A percentile compares a stretch with the other conserved stretches of the same genome.
Evolutionary conservation across 345 rosid species (phyloP).

Genomic region (Eucalyptus sp.): DNA sequence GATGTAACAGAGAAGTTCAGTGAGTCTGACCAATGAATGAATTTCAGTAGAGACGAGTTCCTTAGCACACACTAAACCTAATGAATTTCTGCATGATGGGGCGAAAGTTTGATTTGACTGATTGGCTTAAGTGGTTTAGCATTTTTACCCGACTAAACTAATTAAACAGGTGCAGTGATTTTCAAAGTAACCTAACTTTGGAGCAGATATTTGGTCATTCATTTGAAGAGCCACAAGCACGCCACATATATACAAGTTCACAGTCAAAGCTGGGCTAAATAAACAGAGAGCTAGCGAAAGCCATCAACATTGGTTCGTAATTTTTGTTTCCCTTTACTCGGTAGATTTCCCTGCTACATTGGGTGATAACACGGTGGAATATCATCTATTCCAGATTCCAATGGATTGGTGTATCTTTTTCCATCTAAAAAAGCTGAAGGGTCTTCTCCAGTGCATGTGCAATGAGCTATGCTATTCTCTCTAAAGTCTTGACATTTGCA

Average conservation of each 20-base stretch:
- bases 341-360: background rate
- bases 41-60: background rate
- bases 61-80: background rate
- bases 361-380: background rate
- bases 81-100: background rate
- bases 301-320: background rate
- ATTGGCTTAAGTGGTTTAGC: background rate
- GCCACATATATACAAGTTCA: background rate
- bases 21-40: background rate
- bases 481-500: background rate
- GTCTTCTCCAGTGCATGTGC: background rate
- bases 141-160: background rate
- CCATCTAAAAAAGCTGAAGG: background rate
- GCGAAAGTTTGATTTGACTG: background rate
- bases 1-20: background rate
- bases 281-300: background rate
- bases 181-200: background rate
- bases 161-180: background rate
- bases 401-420: background rate
- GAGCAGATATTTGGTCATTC: background rate
- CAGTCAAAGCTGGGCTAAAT: background rate
- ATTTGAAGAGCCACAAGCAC: background rate
- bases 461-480: background rate
- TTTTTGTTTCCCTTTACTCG: background rate
- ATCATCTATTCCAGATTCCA: background rate